Evolutionary conservation across 495 filamentous ascomycete species (phyloP).

Genomic region (Aspergillus conjunctus): DNA sequence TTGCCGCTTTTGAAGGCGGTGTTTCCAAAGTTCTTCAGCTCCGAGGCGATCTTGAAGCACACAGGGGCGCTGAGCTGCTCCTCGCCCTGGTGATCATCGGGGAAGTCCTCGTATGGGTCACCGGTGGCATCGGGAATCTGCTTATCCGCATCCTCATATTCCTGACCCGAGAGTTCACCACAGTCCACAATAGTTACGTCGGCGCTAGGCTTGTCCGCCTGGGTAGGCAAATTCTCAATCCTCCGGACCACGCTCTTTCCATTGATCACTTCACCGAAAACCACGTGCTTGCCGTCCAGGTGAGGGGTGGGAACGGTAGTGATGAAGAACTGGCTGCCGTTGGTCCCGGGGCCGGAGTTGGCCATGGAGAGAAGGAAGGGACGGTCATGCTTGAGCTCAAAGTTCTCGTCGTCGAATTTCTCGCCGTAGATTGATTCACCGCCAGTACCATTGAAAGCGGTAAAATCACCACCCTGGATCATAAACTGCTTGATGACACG

Average conservation of each 20-base stretch:
- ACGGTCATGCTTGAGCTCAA: conserved; percentile 87
- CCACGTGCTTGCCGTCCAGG: conserved; percentile 89
- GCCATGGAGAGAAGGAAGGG: conserved; percentile 97
- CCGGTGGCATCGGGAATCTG: conserved; percentile 76
- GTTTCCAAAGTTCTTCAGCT: conserved; percentile 91
- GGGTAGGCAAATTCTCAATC: conserved; percentile 83
- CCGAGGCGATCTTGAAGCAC: conserved; percentile 69
- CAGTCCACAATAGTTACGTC: conserved; percentile 82
- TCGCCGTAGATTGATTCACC: conserved; percentile 98
- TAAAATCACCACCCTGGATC: conserved; percentile 99
- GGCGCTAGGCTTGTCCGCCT: conserved; percentile 74
- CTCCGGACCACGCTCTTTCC: conserved; percentile 90
- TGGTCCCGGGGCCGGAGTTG: conserved; percentile 91
- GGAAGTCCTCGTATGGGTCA: conserved; percentile 95
- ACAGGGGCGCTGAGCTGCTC: conserved; percentile 58
- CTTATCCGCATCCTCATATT: conserved; percentile 60
- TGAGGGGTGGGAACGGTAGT: conserved; percentile 93
- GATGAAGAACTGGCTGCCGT: conserved; percentile 97
- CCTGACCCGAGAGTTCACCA: conserved; percentile 76
- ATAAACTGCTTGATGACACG: conserved; percentile 99
- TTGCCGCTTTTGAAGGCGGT: conserved; percentile 83
- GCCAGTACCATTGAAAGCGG: conserved; percentile 90
- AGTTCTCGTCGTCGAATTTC: conserved; percentile 98
- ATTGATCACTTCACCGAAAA: conserved; percentile 64
- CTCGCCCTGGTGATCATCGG: conserved; percentile 76